Evolutionary conservation across 2,329 filamentous ascomycete genomes (phyloP).

Genomic region (Thelonectria rubi): DNA sequence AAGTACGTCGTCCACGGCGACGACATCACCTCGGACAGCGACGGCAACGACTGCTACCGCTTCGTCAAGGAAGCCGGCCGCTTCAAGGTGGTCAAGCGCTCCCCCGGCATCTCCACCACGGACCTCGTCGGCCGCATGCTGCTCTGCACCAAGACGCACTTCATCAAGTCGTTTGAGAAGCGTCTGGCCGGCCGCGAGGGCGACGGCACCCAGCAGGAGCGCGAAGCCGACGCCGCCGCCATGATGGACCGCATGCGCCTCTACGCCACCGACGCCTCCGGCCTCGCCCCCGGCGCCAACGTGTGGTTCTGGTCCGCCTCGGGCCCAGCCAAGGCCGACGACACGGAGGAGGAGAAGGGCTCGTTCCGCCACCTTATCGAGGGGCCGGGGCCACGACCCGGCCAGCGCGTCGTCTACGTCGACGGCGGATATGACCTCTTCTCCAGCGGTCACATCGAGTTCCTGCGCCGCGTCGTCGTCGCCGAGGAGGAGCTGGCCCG

Average conservation of each 20-base stretch:
- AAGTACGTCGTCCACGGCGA: slow-evolving; percentile 96
- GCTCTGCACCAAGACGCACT: slow-evolving; percentile 92
- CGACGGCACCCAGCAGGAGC: slow-evolving; percentile 73
- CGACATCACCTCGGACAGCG: slow-evolving; percentile 94
- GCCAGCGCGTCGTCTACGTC: slow-evolving; percentile 90
- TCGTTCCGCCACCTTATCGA: slow-evolving; percentile 73
- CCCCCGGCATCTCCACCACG: slow-evolving; percentile 95
- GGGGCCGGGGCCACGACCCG: slow-evolving; percentile 75
- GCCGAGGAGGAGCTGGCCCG: slow-evolving; percentile 76
- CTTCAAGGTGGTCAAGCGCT: slow-evolving; percentile 97
- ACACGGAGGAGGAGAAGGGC: slow-evolving; percentile 67
- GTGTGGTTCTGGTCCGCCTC: slow-evolving; percentile 85
- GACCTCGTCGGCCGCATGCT: slow-evolving; percentile 99
- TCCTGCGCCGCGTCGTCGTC: slow-evolving; percentile 79
- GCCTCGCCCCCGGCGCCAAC: slow-evolving; percentile 78
- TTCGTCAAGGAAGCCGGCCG: slow-evolving; percentile 94
- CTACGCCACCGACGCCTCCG: slow-evolving; percentile 88
- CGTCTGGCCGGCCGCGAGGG: slow-evolving; percentile 77
- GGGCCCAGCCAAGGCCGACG: slow-evolving; percentile 55
- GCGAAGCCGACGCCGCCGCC: slow-evolving; percentile 66
- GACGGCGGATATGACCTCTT: slow-evolving; percentile 98
- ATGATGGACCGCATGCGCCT: slow-evolving; percentile 82
- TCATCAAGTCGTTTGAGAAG: slow-evolving; percentile 81
- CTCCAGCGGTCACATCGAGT: slow-evolving; percentile 96
- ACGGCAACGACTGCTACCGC: slow-evolving; percentile 95